Evolutionary conservation across 495 filamentous ascomycete genomes (phyloP).

Genomic region (Coniosporium apollinis): DNA sequence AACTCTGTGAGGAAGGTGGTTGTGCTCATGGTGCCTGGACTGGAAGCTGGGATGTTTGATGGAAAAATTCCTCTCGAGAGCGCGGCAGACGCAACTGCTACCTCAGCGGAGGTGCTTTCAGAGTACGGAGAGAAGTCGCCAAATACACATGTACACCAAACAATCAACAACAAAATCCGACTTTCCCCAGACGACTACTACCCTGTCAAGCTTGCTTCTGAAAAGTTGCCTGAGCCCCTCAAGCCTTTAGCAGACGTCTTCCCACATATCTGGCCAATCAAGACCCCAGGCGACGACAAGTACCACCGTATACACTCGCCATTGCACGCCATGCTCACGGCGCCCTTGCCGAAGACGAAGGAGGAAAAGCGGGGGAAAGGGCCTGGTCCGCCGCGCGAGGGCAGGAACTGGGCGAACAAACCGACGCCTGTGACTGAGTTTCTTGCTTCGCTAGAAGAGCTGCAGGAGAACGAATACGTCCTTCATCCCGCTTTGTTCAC

Average conservation of each 20-base stretch:
- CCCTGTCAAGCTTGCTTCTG: conserved; percentile 44
- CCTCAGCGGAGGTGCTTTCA: neutral
- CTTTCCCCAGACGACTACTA: conserved; percentile 44
- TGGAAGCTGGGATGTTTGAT: conserved; percentile 83
- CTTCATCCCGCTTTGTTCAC: conserved; percentile 55
- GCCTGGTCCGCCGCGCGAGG: conserved; percentile 35
- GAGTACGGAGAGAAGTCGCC: neutral
- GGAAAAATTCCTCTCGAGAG: conserved; percentile 28
- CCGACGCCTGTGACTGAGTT: conserved; percentile 67
- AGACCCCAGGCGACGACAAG: conserved; percentile 68
- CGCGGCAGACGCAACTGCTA: neutral
- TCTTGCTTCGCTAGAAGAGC: conserved; percentile 48
- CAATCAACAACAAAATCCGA: conserved; percentile 1
- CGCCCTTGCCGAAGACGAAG: conserved; percentile 37
- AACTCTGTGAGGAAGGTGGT: conserved; percentile 66
- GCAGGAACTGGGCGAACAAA: conserved; percentile 44
- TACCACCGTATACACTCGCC: conserved; percentile 69
- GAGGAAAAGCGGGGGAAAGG: conserved; percentile 32
- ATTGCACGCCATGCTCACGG: conserved; percentile 57
- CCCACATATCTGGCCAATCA: conserved; percentile 73
- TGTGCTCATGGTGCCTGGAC: conserved; percentile 81
- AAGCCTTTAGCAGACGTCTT: conserved; percentile 70
- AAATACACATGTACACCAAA: conserved; percentile 1
- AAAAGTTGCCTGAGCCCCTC: conserved; percentile 44
- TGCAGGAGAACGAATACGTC: conserved; percentile 66